Percentiles rank a stretch among this genome's conserved stretches.
These are phyloP conservation scores for Chrysochromulina parva DNA, from an alignment of 78 protist genomes.

Conservation along the genomic window DNA sequence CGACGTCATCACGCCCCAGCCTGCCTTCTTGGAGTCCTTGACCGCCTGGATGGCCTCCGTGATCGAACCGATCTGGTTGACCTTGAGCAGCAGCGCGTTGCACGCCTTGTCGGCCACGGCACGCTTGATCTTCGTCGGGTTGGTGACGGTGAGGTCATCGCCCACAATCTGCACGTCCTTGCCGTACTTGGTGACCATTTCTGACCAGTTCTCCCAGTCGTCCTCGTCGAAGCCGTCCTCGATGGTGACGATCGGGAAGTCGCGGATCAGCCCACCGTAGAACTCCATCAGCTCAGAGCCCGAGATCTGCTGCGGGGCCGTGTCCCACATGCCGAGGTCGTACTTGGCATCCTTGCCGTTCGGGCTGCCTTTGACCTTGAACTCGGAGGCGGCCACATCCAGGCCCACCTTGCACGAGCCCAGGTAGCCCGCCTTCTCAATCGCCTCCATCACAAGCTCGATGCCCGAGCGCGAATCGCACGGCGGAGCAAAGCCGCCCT, in stretches of 20 bases:
- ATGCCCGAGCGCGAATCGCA: conserved; percentile 87
- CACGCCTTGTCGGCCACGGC: conserved; percentile 90
- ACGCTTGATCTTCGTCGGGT: conserved; percentile 86
- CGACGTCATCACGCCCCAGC: conserved; percentile 96
- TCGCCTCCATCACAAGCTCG: conserved; percentile 84
- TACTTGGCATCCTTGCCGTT: conserved; percentile 61
- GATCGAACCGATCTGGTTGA: conserved; percentile 95
- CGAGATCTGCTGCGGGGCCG: not conserved
- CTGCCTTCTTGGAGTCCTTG: conserved; percentile 58
- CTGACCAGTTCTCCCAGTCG: conserved; percentile 90
- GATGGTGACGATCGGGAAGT: conserved; percentile 80
- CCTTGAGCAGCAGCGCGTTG: conserved; percentile 96
- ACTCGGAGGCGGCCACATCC: conserved; percentile 97
- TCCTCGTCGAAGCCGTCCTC: conserved; percentile 98
- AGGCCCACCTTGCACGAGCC: conserved; percentile 79
- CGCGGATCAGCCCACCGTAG: conserved; percentile 24
- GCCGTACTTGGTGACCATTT: conserved; percentile 43
- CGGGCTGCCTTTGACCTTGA: conserved; percentile 65
- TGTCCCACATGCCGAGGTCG: conserved; percentile 75
- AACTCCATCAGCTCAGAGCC: conserved; percentile 55
- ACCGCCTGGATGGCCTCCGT: conserved; percentile 89
- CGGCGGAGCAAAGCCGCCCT: conserved; percentile 99
- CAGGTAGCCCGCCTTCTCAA: conserved; percentile 89
- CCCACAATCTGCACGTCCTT: conserved; percentile 89
- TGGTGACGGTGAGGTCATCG: conserved; percentile 97